A percentile compares a stretch with the other conserved stretches of the same genome.
Evolutionary conservation across 2,329 filamentous ascomycete species (phyloP).

Genomic region (Thermoascus crustaceus): DNA sequence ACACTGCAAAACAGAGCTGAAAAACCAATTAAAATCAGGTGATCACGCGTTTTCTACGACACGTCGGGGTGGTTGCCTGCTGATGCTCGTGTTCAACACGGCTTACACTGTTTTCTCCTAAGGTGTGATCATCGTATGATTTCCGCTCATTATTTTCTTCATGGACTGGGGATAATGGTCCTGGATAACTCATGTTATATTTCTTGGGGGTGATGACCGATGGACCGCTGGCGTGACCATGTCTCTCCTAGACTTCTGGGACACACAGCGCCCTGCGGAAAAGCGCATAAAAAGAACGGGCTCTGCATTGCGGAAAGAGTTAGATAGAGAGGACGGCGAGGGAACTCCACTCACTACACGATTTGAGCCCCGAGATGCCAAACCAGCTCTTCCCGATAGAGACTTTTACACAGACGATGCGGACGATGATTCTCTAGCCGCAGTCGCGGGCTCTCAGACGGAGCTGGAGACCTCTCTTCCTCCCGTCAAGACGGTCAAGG

Average conservation of each 20-base stretch:
- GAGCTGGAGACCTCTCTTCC: constrained; percentile 67
- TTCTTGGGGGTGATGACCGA: no score
- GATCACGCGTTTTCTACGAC: constrained; percentile 10
- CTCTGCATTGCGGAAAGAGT: neutral
- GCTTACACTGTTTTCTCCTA: neutral
- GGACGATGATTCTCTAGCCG: constrained; percentile 20
- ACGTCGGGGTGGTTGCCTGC: constrained; percentile 3
- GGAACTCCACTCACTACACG: neutral
- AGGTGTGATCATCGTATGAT: constrained; percentile 3
- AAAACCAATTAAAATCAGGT: constrained; percentile 8
- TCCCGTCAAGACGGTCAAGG: constrained; percentile 55
- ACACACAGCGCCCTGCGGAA: constrained; percentile 20
- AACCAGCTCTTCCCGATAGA: neutral
- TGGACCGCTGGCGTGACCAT: no score
- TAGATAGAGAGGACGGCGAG: neutral
- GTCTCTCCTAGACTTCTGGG: constrained; percentile 31
- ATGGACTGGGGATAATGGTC: no score
- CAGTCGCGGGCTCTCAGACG: constrained; percentile 42
- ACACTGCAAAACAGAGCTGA: constrained; percentile 10
- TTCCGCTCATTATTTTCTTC: no score
- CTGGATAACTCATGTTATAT: no score
- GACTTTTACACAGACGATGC: neutral
- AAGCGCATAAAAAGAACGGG: constrained; percentile 23
- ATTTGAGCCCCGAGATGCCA: neutral
- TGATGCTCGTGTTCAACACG: constrained; percentile 16